phyloP scores from a whole-genome alignment of 2,329 filamentous ascomycete species.

The Dactylellina drechsleri region DNA sequence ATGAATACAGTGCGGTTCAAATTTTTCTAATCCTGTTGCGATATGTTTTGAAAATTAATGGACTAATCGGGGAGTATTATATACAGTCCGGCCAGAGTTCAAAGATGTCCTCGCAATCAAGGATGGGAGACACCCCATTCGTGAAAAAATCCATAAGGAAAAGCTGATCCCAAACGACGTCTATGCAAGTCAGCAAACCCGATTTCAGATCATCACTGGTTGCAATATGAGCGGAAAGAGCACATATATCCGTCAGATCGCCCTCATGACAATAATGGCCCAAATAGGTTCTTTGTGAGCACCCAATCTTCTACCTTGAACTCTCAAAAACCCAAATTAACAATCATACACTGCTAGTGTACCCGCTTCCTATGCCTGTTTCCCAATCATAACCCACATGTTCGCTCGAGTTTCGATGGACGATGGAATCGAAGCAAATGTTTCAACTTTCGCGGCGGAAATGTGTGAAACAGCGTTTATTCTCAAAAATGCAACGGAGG shows the following conservation, averaged over 20 bases:
- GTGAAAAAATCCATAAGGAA: slow-evolving; percentile 75
- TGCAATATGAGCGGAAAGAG: slow-evolving; percentile 99
- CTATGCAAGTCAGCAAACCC: slow-evolving; percentile 79
- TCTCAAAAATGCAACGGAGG: slow-evolving; percentile 78
- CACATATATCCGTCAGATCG: slow-evolving; percentile 88
- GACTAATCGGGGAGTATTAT: slow-evolving; percentile 13
- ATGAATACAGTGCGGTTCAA: slow-evolving; percentile 67
- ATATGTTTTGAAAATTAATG: background rate
- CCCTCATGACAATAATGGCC: slow-evolving; percentile 88
- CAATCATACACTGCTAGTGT: slow-evolving; percentile 69
- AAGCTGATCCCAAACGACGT: slow-evolving; percentile 89
- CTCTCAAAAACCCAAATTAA: background rate
- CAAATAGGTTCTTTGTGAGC: slow-evolving; percentile 69
- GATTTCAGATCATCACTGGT: slow-evolving; percentile 90
- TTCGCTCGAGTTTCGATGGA: slow-evolving; percentile 89
- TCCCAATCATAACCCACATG: slow-evolving; percentile 81
- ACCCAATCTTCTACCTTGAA: slow-evolving; percentile 18
- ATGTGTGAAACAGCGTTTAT: slow-evolving; percentile 98
- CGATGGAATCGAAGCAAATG: slow-evolving; percentile 86
- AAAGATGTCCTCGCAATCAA: slow-evolving; percentile 76
- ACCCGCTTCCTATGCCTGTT: slow-evolving; percentile 82
- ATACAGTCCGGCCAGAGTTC: slow-evolving; percentile 71
- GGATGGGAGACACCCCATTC: slow-evolving; percentile 79
- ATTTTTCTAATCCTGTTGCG: background rate
- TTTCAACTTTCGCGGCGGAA: slow-evolving; percentile 92